phyloP scores from a whole-genome alignment of 208 protist species.

The Trichomonas gallinae region DNA sequence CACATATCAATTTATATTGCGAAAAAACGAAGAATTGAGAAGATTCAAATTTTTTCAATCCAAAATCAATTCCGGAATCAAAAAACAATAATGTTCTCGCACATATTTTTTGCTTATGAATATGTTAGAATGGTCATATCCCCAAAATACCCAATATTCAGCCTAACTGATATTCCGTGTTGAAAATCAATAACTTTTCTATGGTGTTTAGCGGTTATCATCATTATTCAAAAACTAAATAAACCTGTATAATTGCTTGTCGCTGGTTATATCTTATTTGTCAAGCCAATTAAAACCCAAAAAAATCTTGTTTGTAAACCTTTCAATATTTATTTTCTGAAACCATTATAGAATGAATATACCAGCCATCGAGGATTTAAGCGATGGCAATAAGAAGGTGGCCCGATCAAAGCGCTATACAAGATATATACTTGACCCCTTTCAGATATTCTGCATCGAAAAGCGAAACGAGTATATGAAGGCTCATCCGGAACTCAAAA shows the following conservation, averaged over 20 bases:
- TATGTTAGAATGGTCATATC: no score
- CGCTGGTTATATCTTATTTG: no score
- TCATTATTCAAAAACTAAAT: no score
- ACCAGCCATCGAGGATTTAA: background rate
- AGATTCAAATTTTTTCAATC: no score
- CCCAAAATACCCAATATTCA: background rate
- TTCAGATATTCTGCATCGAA: background rate
- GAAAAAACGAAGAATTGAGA: no score
- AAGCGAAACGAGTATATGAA: background rate
- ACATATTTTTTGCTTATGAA: no score
- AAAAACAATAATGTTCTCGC: no score
- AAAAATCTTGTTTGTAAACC: background rate
- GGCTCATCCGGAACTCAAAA: background rate
- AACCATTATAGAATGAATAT: background rate
- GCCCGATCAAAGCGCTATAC: background rate
- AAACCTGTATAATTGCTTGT: no score
- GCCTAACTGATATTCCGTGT: background rate
- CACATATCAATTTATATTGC: no score
- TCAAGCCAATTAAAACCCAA: no score
- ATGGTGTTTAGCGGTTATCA: background rate
- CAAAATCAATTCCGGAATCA: no score
- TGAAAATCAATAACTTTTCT: background rate
- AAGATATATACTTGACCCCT: background rate
- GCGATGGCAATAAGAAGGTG: background rate
- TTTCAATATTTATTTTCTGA: background rate